Base-by-base conservation (phyloP, 2,329 filamentous ascomycete species). In the Lithohypha guttulata region DNA sequence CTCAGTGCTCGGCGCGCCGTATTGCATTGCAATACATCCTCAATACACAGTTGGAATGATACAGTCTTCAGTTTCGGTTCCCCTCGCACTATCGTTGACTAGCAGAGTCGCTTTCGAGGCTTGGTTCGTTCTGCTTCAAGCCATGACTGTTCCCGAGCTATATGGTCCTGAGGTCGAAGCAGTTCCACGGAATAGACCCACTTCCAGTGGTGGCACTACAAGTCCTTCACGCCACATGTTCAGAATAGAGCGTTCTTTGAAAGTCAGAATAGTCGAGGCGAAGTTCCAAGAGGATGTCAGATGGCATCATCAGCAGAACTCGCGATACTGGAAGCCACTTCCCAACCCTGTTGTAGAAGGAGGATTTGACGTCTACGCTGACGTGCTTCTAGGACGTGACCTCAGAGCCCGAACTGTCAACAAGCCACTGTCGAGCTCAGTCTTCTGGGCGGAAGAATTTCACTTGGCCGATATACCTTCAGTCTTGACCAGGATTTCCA, bases 11-110 rank as follows among this genome's bases (percentile, higher is more conserved):
- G 85, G 93, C 48, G 84, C 91, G 58, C 85, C 95, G 43, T 91
- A 84, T 55, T 96, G 87, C 63, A 83, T 98, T 47, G 87, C 84
- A 37, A 89, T 98, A 32, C 95, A 95, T 55, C 89, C 91, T 11
- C 87, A 89, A 46, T 96, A 98, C 60, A 79, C 84, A 1, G 71
- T 81, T 7, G 77, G 76, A 14, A 74, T 84, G 1, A 81, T 76
- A 2, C 73, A 81, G 13, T 68, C 89, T 41, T 81, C 81, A 5
- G 74, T 89, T 19, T 79, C 85, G 43, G 77, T 84, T n/a, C 89
- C 91, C 0, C 79, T 96, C 23, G 95, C 93, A 56, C 68, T 98
- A 22, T 82, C 84, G 3, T 63, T 95, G 30, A 89, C 96, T 51
- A 87, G 77, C 18, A 75, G 87, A 28, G 77, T 93, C 5, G 69